A percentile compares a stretch with the other conserved stretches of the same genome.
phyloP scores from a whole-genome alignment of 1,284 basidiomycete genomes.

The Heterobasidion annosum region DNA sequence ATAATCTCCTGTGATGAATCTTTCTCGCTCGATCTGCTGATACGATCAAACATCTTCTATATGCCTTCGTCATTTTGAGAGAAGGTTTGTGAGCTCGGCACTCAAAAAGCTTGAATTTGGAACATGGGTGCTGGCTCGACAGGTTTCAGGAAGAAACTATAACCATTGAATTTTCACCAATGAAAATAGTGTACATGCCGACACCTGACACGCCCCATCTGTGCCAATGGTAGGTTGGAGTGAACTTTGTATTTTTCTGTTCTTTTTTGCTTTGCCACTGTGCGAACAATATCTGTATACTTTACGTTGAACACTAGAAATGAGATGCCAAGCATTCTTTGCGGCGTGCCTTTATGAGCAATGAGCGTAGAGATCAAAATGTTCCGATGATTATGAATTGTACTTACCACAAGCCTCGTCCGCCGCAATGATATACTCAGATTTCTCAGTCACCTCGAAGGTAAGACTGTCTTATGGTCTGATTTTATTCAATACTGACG shows the following conservation, averaged over 20 bases:
- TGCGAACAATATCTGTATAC: constrained; percentile 8
- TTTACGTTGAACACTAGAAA: constrained; percentile 13
- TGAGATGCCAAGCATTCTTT: constrained; percentile 9
- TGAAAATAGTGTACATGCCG: not conserved
- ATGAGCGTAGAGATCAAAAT: not conserved
- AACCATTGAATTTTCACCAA: not conserved
- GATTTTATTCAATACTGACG: constrained; percentile 7
- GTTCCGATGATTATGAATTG: too few relatives aligned
- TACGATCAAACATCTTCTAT: constrained; percentile 6
- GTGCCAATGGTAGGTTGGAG: constrained; percentile 10
- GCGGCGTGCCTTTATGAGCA: constrained; percentile 1
- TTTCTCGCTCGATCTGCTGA: constrained; percentile 3
- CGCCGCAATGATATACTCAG: constrained; percentile 11
- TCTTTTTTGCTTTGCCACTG: constrained; percentile 3
- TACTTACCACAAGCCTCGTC: constrained; percentile 12
- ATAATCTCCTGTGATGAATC: too few relatives aligned
- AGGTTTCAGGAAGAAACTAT: constrained; percentile 8
- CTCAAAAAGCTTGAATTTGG: constrained; percentile 9
- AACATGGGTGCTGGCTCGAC: constrained; percentile 5
- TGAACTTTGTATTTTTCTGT: too few relatives aligned
- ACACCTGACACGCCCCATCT: constrained; percentile 8
- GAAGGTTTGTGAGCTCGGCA: constrained; percentile 4
- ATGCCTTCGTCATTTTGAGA: constrained; percentile 5
- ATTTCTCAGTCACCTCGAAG: constrained; percentile 3
- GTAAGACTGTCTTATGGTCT: constrained; percentile 7